Percentiles rank a stretch among this genome's conserved stretches.
These are phyloP conservation scores for Thalassiosira exigua DNA, from an alignment of 352 stramenopile genomes.

Conservation along the genomic window DNA sequence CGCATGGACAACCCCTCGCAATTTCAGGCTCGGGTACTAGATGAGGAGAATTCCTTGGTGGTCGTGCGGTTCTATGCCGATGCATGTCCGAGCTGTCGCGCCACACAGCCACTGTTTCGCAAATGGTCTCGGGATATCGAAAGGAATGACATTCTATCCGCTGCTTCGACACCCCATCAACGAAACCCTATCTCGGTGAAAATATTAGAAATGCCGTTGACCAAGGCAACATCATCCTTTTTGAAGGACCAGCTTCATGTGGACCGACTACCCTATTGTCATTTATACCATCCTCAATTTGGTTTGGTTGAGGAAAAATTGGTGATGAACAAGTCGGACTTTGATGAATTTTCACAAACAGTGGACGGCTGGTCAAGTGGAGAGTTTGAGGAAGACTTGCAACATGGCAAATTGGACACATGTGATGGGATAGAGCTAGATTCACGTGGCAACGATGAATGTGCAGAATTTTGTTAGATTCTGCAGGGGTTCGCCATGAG, in stretches of 20 bases:
- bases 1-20: conserved; percentile 27
- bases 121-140: conserved; percentile 36
- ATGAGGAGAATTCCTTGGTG: conserved; percentile 26
- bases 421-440: neutral
- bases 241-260: conserved; percentile 33
- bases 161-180: neutral
- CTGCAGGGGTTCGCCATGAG: too few species aligned
- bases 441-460: neutral
- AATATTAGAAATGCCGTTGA: conserved; percentile 52
- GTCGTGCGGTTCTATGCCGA: conserved; percentile 48
- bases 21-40: conserved; percentile 31
- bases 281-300: conserved; percentile 42
- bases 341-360: conserved; percentile 27
- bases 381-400: conserved; percentile 8
- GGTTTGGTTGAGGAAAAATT: conserved; percentile 44
- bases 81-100: conserved; percentile 43
- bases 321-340: conserved; percentile 36
- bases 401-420: too few species aligned
- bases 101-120: conserved; percentile 35
- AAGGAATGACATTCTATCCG: neutral
- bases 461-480: neutral
- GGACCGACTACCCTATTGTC: conserved; percentile 32
- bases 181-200: conserved; percentile 17
- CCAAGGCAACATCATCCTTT: conserved; percentile 31
- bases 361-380: conserved; percentile 36